Base-by-base conservation (phyloP, 2,329 filamentous ascomycete genomes). In the Xenoacremonium recifei region DNA sequence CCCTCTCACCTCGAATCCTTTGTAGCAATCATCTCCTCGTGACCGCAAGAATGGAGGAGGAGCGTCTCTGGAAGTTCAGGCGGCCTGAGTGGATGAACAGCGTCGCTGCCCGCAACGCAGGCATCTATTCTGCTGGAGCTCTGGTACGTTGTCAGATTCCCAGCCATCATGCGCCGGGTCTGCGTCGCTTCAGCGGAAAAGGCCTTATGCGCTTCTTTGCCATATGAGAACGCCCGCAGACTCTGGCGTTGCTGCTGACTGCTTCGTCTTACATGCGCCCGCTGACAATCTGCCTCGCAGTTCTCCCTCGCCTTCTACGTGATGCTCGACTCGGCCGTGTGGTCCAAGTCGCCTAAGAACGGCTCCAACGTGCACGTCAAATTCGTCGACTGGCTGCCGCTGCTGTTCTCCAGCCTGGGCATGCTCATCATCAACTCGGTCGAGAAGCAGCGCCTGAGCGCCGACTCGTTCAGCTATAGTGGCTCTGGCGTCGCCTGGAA, bases 351-450 rank as follows among this genome's bases (percentile, higher is more conserved):
- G 11, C 41, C 70, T 46, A 69, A 67, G 50, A 85, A 85, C 68
- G 75, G 71, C 45, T 82, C 79, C 41, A 67, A 75, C 62, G 55
- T 71, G 27, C 81, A 85, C 67, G 72, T 86, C 57, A 80, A 71
- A 52, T 86, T 84, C 57, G 72, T 84, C 64, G 82, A 85, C 75
- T 85, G 82, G 82, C 76, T 85, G 50, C 81, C 82, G 38, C 73
- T 85, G 52, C 76, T 85, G 63, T 85, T 84, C 70, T 80, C 76
- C 51, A 74, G 76, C 49, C 70, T 85, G 48, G 82, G 82, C 49
- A 85, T 85, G 80, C 73, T 85, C 44, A 84, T 85, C 63, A 85
- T 43, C 71, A 85, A 85, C 72, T 79, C 74, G 53, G 80, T 84
- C 50, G 80, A 85, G 68, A 84, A 85, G 67, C 70, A 79, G 45